phyloP scores from a whole-genome alignment of 192 early-diverging fungal species.

The Backusella tarrabulga region DNA sequence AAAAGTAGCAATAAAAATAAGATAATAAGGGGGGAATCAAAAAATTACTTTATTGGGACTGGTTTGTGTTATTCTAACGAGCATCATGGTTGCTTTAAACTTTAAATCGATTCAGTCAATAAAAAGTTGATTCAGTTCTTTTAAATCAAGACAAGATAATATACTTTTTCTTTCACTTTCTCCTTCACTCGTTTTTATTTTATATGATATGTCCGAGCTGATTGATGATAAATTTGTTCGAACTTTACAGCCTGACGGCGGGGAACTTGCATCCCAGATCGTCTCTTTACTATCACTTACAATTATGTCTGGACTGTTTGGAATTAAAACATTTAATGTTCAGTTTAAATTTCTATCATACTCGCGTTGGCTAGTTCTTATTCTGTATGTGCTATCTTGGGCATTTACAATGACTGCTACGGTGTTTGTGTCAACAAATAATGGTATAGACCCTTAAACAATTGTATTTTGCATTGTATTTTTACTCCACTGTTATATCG shows the following conservation, averaged over 20 bases:
- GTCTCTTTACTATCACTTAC: constrained; percentile 24
- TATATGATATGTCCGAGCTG: neutral
- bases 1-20: neutral
- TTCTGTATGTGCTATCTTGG: constrained; percentile 42
- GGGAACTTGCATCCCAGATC: constrained; percentile 24
- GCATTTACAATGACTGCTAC: constrained; percentile 39
- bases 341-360: constrained; percentile 25
- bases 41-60: neutral
- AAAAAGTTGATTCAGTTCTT: neutral
- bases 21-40: neutral
- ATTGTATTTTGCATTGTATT: neutral
- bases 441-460: constrained; percentile 16
- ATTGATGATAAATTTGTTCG: neutral
- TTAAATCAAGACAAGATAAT: neutral
- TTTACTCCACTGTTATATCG: too few species aligned
- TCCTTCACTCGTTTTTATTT: neutral
- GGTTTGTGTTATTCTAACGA: neutral
- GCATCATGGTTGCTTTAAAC: neutral
- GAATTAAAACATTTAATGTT: constrained; percentile 22
- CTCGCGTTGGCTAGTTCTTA: constrained; percentile 34
- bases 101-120: neutral
- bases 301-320: constrained; percentile 18
- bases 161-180: neutral
- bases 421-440: constrained; percentile 42
- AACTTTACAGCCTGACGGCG: constrained; percentile 13